phyloP scores from a whole-genome alignment of 768 basidiomycete species.

The Trametes villosa region DNA sequence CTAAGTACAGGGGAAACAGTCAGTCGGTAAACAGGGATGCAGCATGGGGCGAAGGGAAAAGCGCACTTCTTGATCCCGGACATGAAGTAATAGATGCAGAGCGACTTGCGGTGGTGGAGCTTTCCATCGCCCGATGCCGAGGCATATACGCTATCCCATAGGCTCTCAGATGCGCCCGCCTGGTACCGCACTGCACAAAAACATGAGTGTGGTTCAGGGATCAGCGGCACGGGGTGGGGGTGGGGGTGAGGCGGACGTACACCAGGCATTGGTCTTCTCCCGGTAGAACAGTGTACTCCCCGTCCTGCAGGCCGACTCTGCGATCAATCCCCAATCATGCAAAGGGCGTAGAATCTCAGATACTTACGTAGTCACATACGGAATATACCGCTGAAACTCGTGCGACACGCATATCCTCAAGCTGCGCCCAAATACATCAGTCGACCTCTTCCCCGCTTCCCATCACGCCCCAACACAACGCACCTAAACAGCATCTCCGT shows the following conservation, averaged over 20 bases:
- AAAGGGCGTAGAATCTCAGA: no score
- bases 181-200: neutral
- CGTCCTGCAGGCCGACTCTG: neutral
- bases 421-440: neutral
- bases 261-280: conserved; percentile 20
- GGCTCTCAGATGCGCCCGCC: neutral
- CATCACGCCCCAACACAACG: neutral
- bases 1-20: neutral
- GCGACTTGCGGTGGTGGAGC: conserved; percentile 21
- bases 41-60: neutral
- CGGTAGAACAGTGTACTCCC: conserved; percentile 19
- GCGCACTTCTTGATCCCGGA: conserved; percentile 17
- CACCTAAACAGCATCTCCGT: conserved; percentile 20
- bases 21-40: neutral
- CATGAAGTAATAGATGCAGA: conserved; percentile 19
- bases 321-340: no score
- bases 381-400: conserved; percentile 21
- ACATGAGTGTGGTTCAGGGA: neutral
- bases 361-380: conserved; percentile 21
- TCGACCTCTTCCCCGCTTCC: neutral
- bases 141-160: neutral
- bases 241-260: neutral
- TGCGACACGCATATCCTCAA: conserved; percentile 19
- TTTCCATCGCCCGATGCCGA: neutral
- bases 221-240: neutral